A percentile compares a stretch with the other conserved stretches of the same genome.
phyloP scores from a whole-genome alignment of 768 basidiomycete genomes.

The Mycena amicta region DNA sequence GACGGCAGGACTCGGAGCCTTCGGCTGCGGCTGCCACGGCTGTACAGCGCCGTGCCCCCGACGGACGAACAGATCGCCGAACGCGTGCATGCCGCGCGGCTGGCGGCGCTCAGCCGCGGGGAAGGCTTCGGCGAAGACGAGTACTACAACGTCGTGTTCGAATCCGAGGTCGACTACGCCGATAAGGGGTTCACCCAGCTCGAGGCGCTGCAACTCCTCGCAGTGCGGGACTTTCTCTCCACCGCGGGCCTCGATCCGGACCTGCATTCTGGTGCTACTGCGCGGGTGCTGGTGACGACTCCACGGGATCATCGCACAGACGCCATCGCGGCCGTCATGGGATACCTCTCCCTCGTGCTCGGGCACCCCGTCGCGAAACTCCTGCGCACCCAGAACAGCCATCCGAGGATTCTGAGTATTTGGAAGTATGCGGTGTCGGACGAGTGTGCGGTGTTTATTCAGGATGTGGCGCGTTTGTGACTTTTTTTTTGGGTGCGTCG shows the following conservation, averaged over 20 bases:
- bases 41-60: conserved; percentile 10
- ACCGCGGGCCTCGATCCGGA: conserved; percentile 1
- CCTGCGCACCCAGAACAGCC: conserved; percentile 12
- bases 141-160: conserved; percentile 18
- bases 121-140: conserved; percentile 8
- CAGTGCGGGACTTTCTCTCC: conserved; percentile 22
- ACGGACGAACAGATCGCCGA: conserved; percentile 11
- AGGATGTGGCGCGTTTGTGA: conserved; percentile 11
- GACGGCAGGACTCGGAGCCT: conserved; percentile 6
- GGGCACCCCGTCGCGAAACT: conserved; percentile 5
- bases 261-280: not conserved
- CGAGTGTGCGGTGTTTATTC: conserved; percentile 18
- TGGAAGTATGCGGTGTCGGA: conserved; percentile 22
- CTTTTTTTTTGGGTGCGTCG: no score
- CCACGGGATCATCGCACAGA: conserved; percentile 27
- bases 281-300: conserved; percentile 23
- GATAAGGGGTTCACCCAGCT: conserved; percentile 16
- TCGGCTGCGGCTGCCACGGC: conserved; percentile 7
- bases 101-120: not conserved
- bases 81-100: conserved; percentile 4
- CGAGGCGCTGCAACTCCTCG: conserved; percentile 22
- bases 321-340: conserved; percentile 20
- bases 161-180: conserved; percentile 6
- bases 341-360: conserved; percentile 20
- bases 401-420: conserved; percentile 13